Base-by-base conservation (phyloP, 2,329 filamentous ascomycete species). In the Pleomassaria siparia region DNA sequence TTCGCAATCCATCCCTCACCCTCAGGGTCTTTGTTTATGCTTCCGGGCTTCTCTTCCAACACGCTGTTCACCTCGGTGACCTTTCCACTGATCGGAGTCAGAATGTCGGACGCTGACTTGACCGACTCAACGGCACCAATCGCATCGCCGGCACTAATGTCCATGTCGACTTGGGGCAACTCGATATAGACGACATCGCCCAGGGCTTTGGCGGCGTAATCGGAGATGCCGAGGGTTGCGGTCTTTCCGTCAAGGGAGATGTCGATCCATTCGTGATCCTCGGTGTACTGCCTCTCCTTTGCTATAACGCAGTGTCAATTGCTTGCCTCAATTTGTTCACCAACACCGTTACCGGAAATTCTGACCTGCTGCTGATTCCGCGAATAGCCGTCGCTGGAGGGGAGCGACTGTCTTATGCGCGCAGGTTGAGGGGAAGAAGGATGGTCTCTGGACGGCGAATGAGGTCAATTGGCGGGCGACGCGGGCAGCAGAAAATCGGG, bases 241-340 rank as follows among this genome's bases (percentile, higher is more conserved):
- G 86, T 87, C 74, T 88, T 92, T 71, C 87, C 85, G 74, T 95
- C 88, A 43, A 83, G 84, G 47, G 85, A 86, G 51, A 96, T 77
- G 74, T 96, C 91, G 71, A 99, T 85, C 94, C 94, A 99, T 79
- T 99, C 94, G 80, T 99, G 94, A 70, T 96, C 92, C 72, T 91
- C 87, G 57, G 94, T 96, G 80, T 95, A 99, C 72, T 86, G 89
- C 76, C 94, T 92, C 61, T 82, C 76, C 46, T 79, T 76, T 64
- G 75, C 85, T 88, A 54, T 29, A 10, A 2, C 11, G 2, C 12
- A 39, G 46, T 68, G n/a, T n/a, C n/a, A 49, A 67, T 63, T 43
- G 16, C 35, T 24, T 25, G 12, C 7, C 29, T n/a, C 28, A 3
- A 35, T n/a, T 10, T 28, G 5, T 20, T 12, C 29, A 8, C 32